phyloP scores from a whole-genome alignment of 805 yeast genomes.

The Blastobotrys parvus region DNA sequence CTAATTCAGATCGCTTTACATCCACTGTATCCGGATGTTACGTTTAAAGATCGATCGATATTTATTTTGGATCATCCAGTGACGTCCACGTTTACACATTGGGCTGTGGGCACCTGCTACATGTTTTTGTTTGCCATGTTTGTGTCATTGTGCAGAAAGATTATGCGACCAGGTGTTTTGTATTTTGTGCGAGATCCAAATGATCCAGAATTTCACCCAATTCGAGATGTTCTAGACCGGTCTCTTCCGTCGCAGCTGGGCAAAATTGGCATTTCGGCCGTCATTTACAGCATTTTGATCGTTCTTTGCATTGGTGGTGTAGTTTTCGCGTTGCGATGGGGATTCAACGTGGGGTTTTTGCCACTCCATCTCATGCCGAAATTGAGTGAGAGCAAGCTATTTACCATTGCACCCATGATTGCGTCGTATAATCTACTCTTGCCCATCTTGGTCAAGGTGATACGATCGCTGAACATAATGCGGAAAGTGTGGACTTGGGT shows the following conservation, averaged over 20 bases:
- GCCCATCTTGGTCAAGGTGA: slow-evolving; percentile 8
- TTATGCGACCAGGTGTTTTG: slow-evolving; percentile 80
- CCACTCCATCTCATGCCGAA: slow-evolving; percentile 26
- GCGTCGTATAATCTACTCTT: slow-evolving; percentile 2
- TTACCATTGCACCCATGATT: slow-evolving; percentile 1
- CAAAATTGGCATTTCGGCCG: slow-evolving; percentile 62
- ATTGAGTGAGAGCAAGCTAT: slow-evolving; percentile 16
- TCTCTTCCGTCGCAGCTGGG: slow-evolving; percentile 66
- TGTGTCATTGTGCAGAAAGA: slow-evolving; percentile 73
- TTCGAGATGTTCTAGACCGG: slow-evolving; percentile 78
- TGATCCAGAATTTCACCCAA: slow-evolving; percentile 78
- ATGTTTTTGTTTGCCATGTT: slow-evolving; percentile 83
- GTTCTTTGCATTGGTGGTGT: slow-evolving; percentile 65
- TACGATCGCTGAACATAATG: slow-evolving; percentile 14
- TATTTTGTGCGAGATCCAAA: slow-evolving; percentile 91
- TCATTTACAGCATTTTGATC: slow-evolving; percentile 52
- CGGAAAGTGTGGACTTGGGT: slow-evolving; percentile 47
- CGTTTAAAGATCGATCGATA: slow-evolving; percentile 3
- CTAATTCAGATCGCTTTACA: slow-evolving; percentile 40
- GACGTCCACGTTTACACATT: slow-evolving; percentile 32
- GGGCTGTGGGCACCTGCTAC: slow-evolving; percentile 74
- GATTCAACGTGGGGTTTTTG: slow-evolving; percentile 12
- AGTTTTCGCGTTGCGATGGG: slow-evolving; percentile 39
- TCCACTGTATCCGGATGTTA: slow-evolving; percentile 46
- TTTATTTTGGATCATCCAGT: slow-evolving; percentile 18